phyloP scores from a whole-genome alignment of 108 stramenopile genomes.

The Cyclotella cryptica region DNA sequence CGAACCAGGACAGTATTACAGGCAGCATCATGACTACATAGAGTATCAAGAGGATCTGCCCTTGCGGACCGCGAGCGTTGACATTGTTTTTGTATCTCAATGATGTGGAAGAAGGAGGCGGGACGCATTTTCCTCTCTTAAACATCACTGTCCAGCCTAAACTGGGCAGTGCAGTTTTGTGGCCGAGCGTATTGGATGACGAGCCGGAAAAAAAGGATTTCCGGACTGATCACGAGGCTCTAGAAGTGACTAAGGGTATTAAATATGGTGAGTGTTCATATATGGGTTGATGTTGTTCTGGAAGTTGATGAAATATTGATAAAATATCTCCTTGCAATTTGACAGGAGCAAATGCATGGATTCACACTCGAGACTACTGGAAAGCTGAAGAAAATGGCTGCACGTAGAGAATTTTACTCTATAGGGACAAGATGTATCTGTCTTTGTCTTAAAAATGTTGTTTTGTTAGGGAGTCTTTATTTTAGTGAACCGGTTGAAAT shows the following conservation, averaged over 20 bases:
- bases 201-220: slow-evolving; percentile 55
- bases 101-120: slow-evolving; percentile 70
- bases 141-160: slow-evolving; percentile 49
- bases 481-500: not conserved
- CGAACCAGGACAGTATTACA: slow-evolving; percentile 60
- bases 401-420: not conserved
- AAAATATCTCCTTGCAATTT: too few species aligned
- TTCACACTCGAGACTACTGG: slow-evolving; percentile 26
- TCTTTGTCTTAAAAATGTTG: not conserved
- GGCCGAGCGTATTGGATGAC: slow-evolving; percentile 66
- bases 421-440: not conserved
- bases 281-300: too few species aligned
- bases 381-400: slow-evolving; percentile 5
- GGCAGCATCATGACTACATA: slow-evolving; percentile 67
- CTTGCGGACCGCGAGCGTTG: slow-evolving; percentile 83
- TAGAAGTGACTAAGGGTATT: slow-evolving; percentile 60
- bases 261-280: slow-evolving; percentile 50
- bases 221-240: slow-evolving; percentile 66
- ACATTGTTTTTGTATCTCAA: slow-evolving; percentile 88
- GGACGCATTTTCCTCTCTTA: slow-evolving; percentile 57
- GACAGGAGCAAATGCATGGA: slow-evolving; percentile 54
- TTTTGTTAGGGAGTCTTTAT: not conserved
- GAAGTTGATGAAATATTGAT: not conserved
- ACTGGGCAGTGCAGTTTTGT: slow-evolving; percentile 71
- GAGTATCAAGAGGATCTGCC: slow-evolving; percentile 52